phyloP scores from a whole-genome alignment of 139 green algal genomes.

The Yamagishiella unicocca region DNA sequence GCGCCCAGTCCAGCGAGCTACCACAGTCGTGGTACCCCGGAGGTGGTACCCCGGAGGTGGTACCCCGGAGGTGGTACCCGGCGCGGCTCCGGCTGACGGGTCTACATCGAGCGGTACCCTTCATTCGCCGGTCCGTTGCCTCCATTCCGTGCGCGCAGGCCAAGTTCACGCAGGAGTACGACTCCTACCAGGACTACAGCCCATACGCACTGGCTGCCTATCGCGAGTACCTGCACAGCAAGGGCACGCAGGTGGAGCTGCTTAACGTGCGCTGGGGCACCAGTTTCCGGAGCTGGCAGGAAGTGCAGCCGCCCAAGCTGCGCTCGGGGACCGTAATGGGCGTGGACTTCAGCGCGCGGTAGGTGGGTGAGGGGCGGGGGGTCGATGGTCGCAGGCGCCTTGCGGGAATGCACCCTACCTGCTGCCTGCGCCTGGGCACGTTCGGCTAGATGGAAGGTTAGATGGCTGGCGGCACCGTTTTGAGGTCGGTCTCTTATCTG shows the following conservation, averaged over 20 bases:
- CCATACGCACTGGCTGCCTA: not conserved
- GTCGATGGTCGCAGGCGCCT: not conserved
- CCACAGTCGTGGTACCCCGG: not conserved
- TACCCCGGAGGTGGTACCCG: not conserved
- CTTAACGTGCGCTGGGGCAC: conserved; percentile 19
- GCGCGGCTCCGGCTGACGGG: not conserved
- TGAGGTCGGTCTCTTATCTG: not conserved
- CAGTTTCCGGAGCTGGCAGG: not conserved
- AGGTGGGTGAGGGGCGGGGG: not conserved
- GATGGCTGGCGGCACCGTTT: not conserved
- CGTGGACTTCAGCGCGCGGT: conserved; percentile 3
- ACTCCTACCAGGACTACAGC: conserved; percentile 36
- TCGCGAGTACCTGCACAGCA: not conserved
- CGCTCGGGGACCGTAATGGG: not conserved
- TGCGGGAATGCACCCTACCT: no score
- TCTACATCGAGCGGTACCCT: not conserved
- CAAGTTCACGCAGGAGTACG: conserved; percentile 43
- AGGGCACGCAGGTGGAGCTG: not conserved
- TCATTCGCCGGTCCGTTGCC: no score
- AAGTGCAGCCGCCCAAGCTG: conserved; percentile 11
- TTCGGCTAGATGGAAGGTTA: not conserved
- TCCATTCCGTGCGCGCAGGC: not conserved
- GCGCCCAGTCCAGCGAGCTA: not conserved
- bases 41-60: not conserved
- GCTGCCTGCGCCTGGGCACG: no score